These are phyloP conservation scores for Termitomyces sp. DNA, from an alignment of 768 basidiomycete species.

Conservation along the genomic window DNA sequence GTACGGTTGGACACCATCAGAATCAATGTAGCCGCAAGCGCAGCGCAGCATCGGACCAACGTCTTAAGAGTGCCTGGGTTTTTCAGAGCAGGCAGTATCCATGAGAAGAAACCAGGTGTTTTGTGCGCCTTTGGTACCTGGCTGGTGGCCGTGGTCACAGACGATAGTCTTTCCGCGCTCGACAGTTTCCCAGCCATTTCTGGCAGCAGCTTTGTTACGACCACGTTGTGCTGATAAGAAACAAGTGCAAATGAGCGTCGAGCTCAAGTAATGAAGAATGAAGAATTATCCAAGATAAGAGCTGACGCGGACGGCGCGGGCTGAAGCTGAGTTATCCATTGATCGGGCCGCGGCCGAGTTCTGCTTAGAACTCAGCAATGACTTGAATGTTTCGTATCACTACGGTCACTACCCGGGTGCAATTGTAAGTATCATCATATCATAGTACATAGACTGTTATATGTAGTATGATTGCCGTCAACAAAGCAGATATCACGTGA, in stretches of 20 bases:
- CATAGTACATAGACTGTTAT: too few relatives aligned
- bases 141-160: background rate
- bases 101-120: constrained; percentile 21
- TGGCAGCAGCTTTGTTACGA: background rate
- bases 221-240: background rate
- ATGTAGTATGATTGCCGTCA: too few relatives aligned
- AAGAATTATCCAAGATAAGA: background rate
- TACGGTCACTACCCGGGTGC: background rate
- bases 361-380: background rate
- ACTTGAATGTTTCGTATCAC: background rate
- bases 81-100: constrained; percentile 28
- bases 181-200: constrained; percentile 9
- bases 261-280: background rate
- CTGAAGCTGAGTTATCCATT: background rate
- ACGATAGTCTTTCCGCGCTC: constrained; percentile 1
- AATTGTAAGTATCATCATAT: too few relatives aligned
- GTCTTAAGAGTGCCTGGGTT: constrained; percentile 33
- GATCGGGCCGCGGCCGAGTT: background rate
- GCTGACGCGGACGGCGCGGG: background rate
- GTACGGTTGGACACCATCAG: constrained; percentile 30
- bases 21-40: constrained; percentile 25
- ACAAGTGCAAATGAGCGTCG: background rate
- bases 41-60: constrained; percentile 33
- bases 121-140: background rate
- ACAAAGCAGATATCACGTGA: too few relatives aligned